A percentile compares a stretch with the other conserved stretches of the same genome.
Conservation (phyloP, 805 yeast species). For the Clavispora vitiphila region DNA sequence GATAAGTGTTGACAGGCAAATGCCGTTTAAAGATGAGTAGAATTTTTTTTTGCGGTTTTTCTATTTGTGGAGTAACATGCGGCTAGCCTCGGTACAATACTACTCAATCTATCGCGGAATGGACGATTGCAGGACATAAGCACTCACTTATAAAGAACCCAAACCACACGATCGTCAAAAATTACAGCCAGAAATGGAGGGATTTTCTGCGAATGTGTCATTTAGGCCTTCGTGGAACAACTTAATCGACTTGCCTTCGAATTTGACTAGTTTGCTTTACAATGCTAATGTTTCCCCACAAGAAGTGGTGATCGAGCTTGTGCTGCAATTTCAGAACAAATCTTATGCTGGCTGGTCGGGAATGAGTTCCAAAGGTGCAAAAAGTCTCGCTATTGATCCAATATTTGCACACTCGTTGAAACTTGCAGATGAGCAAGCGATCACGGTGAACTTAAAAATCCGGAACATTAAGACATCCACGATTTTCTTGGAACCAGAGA, state of each 20-base stretch:
- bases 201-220: constrained; percentile 24
- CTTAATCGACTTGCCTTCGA: constrained; percentile 51
- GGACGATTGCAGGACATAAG: background rate
- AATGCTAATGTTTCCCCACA: constrained; percentile 54
- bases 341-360: constrained; percentile 68
- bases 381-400: constrained; percentile 60
- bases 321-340: constrained; percentile 19
- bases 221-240: constrained; percentile 39
- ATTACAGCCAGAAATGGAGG: constrained; percentile 31
- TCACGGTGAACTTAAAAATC: constrained; percentile 42
- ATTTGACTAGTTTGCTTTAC: constrained; percentile 40
- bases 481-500: constrained; percentile 72
- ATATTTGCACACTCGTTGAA: constrained; percentile 51
- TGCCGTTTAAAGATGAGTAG: no score
- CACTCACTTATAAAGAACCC: background rate
- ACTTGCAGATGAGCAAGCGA: constrained; percentile 37
- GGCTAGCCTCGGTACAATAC: constrained; percentile 2
- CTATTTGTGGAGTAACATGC: background rate
- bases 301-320: constrained; percentile 49
- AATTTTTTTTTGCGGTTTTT: background rate
- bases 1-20: no score
- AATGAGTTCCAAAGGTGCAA: constrained; percentile 30
- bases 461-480: constrained; percentile 50
- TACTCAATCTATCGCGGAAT: background rate
- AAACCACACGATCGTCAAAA: background rate